These are phyloP conservation scores for Neoarthrinium moseri DNA, from an alignment of 2,329 filamentous ascomycete species.

Conservation along the genomic window DNA sequence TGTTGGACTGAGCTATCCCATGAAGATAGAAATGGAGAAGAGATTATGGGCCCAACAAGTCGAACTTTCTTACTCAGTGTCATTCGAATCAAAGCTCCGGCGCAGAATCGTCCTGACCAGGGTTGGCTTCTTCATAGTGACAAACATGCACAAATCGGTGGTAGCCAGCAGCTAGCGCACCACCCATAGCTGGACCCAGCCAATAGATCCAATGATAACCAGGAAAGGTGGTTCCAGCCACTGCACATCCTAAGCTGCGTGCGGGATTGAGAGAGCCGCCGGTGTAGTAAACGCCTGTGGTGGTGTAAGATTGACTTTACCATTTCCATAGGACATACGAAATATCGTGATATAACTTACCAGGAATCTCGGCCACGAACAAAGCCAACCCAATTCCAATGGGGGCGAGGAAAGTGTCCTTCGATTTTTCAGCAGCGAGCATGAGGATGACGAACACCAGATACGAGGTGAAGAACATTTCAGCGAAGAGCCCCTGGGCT, in stretches of 20 bases:
- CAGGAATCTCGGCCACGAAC: conserved; percentile 49
- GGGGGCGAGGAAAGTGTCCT: conserved; percentile 64
- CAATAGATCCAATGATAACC: conserved; percentile 44
- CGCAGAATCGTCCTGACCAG: conserved; percentile 30
- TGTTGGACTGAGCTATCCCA: no score
- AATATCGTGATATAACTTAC: conserved; percentile 16
- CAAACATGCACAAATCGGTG: conserved; percentile 41
- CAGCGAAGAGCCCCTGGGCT: conserved; percentile 57
- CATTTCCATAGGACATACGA: background rate
- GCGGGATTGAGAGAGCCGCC: conserved; percentile 42
- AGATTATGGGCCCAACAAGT: no score
- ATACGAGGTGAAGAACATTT: conserved; percentile 60
- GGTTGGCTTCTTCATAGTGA: conserved; percentile 41
- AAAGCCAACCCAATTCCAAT: conserved; percentile 65
- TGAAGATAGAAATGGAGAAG: no score
- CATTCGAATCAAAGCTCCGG: background rate
- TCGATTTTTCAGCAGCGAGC: conserved; percentile 66
- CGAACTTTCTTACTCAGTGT: no score
- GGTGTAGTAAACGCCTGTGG: conserved; percentile 36
- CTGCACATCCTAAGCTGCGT: conserved; percentile 42
- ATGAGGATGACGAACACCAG: conserved; percentile 62
- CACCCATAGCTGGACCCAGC: conserved; percentile 42
- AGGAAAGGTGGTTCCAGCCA: conserved; percentile 33
- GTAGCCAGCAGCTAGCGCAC: conserved; percentile 37
- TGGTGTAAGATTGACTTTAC: background rate